phyloP scores from a whole-genome alignment of 1,139 yeast species.

The Yarrowia galli region DNA sequence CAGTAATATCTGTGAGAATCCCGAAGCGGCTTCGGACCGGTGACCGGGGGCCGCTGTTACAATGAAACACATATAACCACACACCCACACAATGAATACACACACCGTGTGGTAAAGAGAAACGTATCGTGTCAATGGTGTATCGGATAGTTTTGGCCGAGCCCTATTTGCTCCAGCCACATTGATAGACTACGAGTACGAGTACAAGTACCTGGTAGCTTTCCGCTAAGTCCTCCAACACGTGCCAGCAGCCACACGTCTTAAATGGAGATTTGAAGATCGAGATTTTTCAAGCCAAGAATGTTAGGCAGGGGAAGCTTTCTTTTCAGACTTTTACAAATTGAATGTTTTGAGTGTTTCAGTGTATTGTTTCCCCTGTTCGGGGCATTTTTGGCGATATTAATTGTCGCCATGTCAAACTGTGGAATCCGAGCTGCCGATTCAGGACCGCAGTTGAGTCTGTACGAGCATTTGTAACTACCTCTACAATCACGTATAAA shows the following conservation, averaged over 20 bases:
- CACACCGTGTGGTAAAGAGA: too few relatives aligned
- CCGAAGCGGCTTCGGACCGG: slow-evolving; percentile 30
- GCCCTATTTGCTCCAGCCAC: background rate
- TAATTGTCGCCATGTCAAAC: background rate
- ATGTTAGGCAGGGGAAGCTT: slow-evolving; percentile 35
- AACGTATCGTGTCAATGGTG: too few relatives aligned
- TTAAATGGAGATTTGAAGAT: background rate
- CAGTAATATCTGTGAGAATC: background rate
- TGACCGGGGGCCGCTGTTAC: background rate
- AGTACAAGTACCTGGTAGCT: background rate
- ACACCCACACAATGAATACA: too few relatives aligned
- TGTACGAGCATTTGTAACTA: background rate
- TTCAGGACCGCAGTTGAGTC: background rate
- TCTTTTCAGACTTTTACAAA: background rate
- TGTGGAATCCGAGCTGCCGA: background rate
- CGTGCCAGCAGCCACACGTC: slow-evolving; percentile 26
- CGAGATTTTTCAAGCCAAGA: slow-evolving; percentile 8
- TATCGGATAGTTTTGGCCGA: background rate
- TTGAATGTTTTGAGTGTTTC: too few relatives aligned
- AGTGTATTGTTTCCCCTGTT: background rate
- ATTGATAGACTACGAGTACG: too few relatives aligned
- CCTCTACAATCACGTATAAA: too few relatives aligned
- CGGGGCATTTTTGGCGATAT: slow-evolving; percentile 15
- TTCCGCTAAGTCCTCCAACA: slow-evolving; percentile 12
- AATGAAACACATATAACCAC: background rate